Base-by-base conservation (phyloP, 2,329 filamentous ascomycete species). In the Diaporthe eres region DNA sequence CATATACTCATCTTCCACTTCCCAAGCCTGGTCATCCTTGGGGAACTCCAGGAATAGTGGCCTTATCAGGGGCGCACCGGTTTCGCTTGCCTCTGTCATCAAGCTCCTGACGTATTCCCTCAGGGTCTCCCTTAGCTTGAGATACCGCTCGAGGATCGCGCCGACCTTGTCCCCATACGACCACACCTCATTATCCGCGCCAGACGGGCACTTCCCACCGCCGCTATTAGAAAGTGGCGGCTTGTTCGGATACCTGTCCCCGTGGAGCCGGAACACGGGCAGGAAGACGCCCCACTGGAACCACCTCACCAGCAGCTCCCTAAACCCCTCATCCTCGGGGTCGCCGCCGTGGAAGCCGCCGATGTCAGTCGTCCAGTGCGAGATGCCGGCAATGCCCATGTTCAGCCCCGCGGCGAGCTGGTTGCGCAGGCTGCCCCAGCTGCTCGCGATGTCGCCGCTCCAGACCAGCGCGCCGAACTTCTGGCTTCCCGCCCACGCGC, bases 361-460 rank as follows among this genome's bases (percentile, higher is more conserved):
- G 71, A 94, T 93, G 78, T 94, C 92, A 0, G 92, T 94, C 0
- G 92, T 94, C 90, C 91, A 94, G 91, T 91, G 93, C 0, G 91
- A 88, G 13, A 93, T 86, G 0, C 92, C 92, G 0, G 90, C 86
- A 6, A 93, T 83, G 0, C 91, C 92, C 89, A 93, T 92, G 80
- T 92, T 92, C 28, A 94, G 83, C 0, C 92, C 92, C 0, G 92
- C 92, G 0, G 90, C 86, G 3, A 93, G 83, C 80, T 94, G 91
- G 75, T 90, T 87, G 4, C 89, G 86, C 65, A 93, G 85, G 37
- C 87, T 90, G 3, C 81, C 82, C 92, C 92, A 94, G 0, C 89
- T 91, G 0, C 88, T 91, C 0, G 91, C 92, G 75, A 93, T 92
- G 79, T 94, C 92, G 19, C 92, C 92, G 70, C 87, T 90, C 92